A percentile compares a stretch with the other conserved stretches of the same genome.
phyloP scores from a whole-genome alignment of 1,284 basidiomycete species.

The Boletus hoseneyae region DNA sequence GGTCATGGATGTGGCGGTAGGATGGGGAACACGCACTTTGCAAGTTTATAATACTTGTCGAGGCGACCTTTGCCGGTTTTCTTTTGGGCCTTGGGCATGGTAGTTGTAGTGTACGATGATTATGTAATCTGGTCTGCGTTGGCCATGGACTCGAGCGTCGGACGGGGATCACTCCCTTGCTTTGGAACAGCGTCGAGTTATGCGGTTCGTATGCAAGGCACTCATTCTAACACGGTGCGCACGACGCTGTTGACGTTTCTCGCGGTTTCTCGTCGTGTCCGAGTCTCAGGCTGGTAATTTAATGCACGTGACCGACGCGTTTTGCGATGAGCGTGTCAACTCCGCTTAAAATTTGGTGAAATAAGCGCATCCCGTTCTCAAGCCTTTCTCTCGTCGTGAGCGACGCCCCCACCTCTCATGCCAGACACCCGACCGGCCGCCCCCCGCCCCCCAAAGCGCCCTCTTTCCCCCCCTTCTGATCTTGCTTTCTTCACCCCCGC shows the following conservation, averaged over 20 bases:
- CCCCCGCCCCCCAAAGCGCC: conserved; percentile 45
- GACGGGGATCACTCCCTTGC: conserved; percentile 47
- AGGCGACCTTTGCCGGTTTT: conserved; percentile 94
- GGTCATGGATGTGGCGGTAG: conserved; percentile 3
- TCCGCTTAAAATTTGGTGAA: conserved; percentile 38
- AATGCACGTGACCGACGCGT: conserved; percentile 34
- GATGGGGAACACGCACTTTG: conserved; percentile 60
- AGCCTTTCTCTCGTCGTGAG: conserved; percentile 17
- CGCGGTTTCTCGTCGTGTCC: too few relatives aligned
- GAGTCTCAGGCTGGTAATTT: too few relatives aligned
- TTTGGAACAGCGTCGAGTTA: too few relatives aligned
- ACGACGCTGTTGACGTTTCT: too few relatives aligned
- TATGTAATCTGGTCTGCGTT: not conserved
- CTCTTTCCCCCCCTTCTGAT: conserved; percentile 42
- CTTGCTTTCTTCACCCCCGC: conserved; percentile 58
- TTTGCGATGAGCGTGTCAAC: conserved; percentile 33
- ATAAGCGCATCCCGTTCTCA: conserved; percentile 24
- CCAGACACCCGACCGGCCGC: conserved; percentile 21
- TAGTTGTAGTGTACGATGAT: conserved; percentile 1
- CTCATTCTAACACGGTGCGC: too few relatives aligned
- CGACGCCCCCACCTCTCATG: conserved; percentile 28
- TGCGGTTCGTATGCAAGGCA: too few relatives aligned
- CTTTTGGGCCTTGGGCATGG: conserved; percentile 79
- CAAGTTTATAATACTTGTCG: conserved; percentile 94
- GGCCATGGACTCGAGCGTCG: conserved; percentile 56